These are phyloP conservation scores for Stylosanthes scabra DNA, from an alignment of 331 rosid species.

Conservation along the genomic window DNA sequence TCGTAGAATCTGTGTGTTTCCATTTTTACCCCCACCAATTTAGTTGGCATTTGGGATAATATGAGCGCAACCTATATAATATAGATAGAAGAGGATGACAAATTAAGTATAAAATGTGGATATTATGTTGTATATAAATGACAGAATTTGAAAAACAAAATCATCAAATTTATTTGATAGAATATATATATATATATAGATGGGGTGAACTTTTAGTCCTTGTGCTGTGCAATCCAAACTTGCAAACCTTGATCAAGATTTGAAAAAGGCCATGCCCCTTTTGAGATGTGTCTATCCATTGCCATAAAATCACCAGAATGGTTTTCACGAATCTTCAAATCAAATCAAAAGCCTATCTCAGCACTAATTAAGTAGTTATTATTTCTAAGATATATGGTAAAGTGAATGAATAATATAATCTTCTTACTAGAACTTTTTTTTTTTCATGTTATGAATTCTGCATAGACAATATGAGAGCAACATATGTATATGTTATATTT, in stretches of 20 bases:
- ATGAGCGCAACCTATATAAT: slow-evolving; percentile 52
- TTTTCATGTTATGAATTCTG: no score
- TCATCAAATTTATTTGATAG: neutral
- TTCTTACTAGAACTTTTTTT: no score
- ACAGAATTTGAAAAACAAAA: no score
- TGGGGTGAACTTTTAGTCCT: slow-evolving; percentile 49
- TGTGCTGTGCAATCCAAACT: slow-evolving; percentile 76
- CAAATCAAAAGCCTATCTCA: neutral
- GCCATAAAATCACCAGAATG: neutral
- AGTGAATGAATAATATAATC: no score
- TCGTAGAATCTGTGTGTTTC: slow-evolving; percentile 48
- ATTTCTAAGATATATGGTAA: no score
- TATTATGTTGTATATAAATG: no score
- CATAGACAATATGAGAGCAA: no score
- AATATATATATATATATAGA: no score
- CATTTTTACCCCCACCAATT: slow-evolving; percentile 40
- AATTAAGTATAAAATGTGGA: no score
- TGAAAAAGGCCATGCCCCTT: slow-evolving; percentile 74
- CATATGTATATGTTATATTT: no score
- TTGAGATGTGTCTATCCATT: slow-evolving; percentile 63
- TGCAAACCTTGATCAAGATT: slow-evolving; percentile 69
- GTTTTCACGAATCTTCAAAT: no score
- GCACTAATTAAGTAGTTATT: neutral
- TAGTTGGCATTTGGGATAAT: slow-evolving; percentile 50
- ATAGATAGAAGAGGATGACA: neutral